Conservation (phyloP, 805 yeast genomes). For the Yueomyces sp. region DNA sequence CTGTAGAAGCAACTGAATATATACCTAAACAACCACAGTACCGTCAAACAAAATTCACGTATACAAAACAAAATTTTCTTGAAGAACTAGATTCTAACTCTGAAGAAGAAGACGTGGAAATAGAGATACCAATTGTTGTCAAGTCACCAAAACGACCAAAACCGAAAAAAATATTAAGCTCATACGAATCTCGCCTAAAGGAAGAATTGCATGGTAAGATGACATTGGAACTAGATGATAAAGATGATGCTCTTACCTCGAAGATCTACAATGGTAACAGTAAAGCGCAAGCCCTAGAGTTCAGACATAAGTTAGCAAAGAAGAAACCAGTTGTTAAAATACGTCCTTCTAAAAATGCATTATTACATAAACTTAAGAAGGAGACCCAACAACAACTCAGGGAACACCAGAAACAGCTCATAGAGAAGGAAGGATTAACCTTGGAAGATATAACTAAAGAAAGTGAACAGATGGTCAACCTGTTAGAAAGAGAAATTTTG, state of each 20-base stretch:
- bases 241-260: conserved; percentile 5
- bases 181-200: background rate
- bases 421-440: conserved; percentile 32
- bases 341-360: conserved; percentile 8
- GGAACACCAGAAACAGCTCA: conserved; percentile 33
- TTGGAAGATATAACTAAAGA: conserved; percentile 27
- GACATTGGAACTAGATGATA: conserved; percentile 5
- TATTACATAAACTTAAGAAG: conserved; percentile 25
- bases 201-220: conserved; percentile 1
- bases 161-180: background rate
- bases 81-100: conserved; percentile 10
- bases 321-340: conserved; percentile 2
- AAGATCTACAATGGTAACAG: conserved; percentile 1
- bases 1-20: background rate
- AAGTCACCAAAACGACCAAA: background rate
- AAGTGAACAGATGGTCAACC: conserved; percentile 20
- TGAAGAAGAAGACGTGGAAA: background rate
- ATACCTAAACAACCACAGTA: background rate
- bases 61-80: conserved; percentile 13
- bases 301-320: conserved; percentile 25
- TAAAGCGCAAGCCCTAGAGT: conserved; percentile 24
- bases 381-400: conserved; percentile 38
- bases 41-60: conserved; percentile 1
- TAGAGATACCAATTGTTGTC: background rate
- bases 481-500: conserved; percentile 37